These are phyloP conservation scores for Populus hybrid DNA, from an alignment of 441 rosid genomes.

Conservation along the genomic window DNA sequence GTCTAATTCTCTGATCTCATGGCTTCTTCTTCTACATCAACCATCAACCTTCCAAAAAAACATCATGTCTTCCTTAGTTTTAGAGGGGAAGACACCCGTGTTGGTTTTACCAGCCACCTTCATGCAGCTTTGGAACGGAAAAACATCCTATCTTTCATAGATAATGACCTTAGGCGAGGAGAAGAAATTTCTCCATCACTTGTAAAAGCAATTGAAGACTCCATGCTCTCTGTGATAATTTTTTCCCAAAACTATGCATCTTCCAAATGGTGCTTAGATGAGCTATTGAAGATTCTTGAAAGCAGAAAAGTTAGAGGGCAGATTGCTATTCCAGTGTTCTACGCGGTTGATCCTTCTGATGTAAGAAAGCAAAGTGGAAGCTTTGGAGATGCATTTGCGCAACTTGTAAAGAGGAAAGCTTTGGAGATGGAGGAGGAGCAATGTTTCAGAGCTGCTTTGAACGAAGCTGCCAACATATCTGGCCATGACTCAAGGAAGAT, in stretches of 20 bases:
- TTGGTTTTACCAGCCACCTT: slow-evolving; percentile 1
- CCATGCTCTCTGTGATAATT: not conserved
- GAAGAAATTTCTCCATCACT: not conserved
- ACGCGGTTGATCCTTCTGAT: not conserved
- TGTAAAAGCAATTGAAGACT: slow-evolving; percentile 7
- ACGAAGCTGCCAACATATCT: slow-evolving; percentile 10
- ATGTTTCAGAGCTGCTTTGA: slow-evolving; percentile 5
- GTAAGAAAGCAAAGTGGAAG: slow-evolving; percentile 1
- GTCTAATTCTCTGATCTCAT: not conserved
- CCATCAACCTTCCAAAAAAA: not conserved
- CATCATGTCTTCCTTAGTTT: slow-evolving; percentile 11
- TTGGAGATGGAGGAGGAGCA: not conserved
- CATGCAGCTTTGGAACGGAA: not conserved
- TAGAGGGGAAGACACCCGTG: not conserved
- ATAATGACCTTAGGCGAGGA: slow-evolving; percentile 11
- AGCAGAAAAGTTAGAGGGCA: not conserved
- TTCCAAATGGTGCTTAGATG: slow-evolving; percentile 5
- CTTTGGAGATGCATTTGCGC: not conserved
- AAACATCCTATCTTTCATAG: not conserved
- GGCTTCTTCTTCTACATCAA: not conserved
- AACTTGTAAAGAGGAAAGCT: not conserved
- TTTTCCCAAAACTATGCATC: slow-evolving; percentile 1
- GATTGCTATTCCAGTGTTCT: slow-evolving; percentile 6
- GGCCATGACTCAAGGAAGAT: not conserved
- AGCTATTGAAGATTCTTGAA: slow-evolving; percentile 6